phyloP scores from a whole-genome alignment of 352 stramenopile species.

The Hyaloperonospora arabidopsidis region DNA sequence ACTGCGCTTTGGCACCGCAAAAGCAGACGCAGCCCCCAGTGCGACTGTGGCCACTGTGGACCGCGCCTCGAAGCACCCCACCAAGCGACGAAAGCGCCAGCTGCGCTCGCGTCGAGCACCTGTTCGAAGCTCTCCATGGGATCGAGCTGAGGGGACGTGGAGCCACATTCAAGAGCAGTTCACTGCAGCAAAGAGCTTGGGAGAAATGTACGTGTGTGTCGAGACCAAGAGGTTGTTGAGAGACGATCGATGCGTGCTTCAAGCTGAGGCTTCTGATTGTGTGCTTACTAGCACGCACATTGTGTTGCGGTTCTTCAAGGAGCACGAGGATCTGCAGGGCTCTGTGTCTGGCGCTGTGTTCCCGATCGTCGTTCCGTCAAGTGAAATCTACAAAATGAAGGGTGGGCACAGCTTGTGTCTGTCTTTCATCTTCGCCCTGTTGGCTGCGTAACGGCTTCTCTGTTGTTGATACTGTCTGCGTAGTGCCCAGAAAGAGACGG shows the following conservation, averaged over 20 bases:
- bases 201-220: slow-evolving; percentile 39
- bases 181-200: slow-evolving; percentile 34
- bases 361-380: slow-evolving; percentile 44
- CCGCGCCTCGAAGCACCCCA: slow-evolving; percentile 8
- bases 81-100: slow-evolving; percentile 23
- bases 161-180: slow-evolving; percentile 34
- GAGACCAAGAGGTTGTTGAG: neutral
- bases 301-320: slow-evolving; percentile 55
- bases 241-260: slow-evolving; percentile 1
- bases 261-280: too few species aligned
- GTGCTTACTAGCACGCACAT: slow-evolving; percentile 32
- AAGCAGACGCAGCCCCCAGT: slow-evolving; percentile 5
- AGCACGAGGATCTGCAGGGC: slow-evolving; percentile 39
- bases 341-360: slow-evolving; percentile 16
- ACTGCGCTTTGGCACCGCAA: slow-evolving; percentile 19
- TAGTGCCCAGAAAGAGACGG: slow-evolving; percentile 58
- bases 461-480: slow-evolving; percentile 9
- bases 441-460: neutral
- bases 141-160: slow-evolving; percentile 27
- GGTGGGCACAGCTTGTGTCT: slow-evolving; percentile 19
- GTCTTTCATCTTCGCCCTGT: neutral
- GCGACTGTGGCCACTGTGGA: slow-evolving; percentile 14
- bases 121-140: neutral
- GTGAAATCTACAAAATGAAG: slow-evolving; percentile 62
- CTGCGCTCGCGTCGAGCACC: slow-evolving; percentile 3